Percentiles rank a stretch among this genome's conserved stretches.
These are phyloP conservation scores for Tanacetum coccineum DNA, from an alignment of 129 eudicot species.

Conservation along the genomic window DNA sequence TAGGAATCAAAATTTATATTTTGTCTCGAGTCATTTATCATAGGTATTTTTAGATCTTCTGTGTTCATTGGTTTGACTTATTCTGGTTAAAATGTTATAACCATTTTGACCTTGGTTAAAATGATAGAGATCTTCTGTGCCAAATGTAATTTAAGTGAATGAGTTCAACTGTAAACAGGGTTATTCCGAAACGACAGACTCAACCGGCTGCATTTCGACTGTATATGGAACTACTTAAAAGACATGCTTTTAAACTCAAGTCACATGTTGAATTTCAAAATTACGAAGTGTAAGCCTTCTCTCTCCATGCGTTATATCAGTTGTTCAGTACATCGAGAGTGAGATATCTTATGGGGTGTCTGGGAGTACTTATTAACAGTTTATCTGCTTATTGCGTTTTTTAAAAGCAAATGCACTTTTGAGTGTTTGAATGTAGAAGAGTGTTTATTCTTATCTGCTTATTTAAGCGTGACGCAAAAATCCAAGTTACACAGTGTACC, in stretches of 20 bases:
- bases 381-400: too few relatives aligned
- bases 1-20: neutral
- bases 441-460: too few relatives aligned
- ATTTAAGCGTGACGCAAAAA: too few relatives aligned
- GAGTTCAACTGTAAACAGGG: constrained; percentile 38
- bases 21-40: neutral
- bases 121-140: neutral
- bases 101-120: neutral
- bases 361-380: too few relatives aligned
- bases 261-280: constrained; percentile 47
- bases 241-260: constrained; percentile 61
- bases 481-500: too few relatives aligned
- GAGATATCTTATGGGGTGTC: neutral
- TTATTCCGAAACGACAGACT: constrained; percentile 60
- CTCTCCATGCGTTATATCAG: too few relatives aligned
- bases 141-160: neutral
- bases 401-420: too few relatives aligned
- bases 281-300: constrained; percentile 53
- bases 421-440: too few relatives aligned
- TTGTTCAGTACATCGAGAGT: neutral
- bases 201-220: constrained; percentile 83
- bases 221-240: constrained; percentile 82
- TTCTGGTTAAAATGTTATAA: too few relatives aligned
- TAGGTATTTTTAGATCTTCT: neutral
- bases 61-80: neutral